These are phyloP conservation scores for Fusarium pseudocircinatum DNA, from an alignment of 2,329 filamentous ascomycete species.

Conservation along the genomic window DNA sequence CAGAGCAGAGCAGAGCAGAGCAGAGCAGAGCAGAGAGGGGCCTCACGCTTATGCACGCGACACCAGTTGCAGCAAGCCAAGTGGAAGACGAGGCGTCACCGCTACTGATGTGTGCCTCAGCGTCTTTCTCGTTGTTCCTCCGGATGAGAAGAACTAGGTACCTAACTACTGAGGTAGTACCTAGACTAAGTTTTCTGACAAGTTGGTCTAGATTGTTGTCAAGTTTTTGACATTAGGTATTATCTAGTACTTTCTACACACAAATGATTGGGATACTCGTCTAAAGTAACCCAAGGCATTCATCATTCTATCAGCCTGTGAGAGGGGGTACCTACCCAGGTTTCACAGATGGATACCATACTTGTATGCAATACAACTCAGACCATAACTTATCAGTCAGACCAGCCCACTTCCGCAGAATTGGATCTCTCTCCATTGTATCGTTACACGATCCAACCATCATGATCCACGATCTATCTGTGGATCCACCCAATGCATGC, in stretches of 20 bases:
- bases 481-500: constrained; percentile 16
- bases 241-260: neutral
- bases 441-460: constrained; percentile 31
- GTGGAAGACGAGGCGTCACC: constrained; percentile 36
- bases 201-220: neutral
- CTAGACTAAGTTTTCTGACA: neutral
- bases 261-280: neutral
- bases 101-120: constrained; percentile 31
- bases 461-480: constrained; percentile 34
- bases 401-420: neutral
- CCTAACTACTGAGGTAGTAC: neutral
- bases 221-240: neutral
- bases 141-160: neutral
- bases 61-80: constrained; percentile 40
- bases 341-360: neutral
- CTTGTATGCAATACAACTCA: neutral
- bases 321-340: neutral
- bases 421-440: constrained; percentile 27
- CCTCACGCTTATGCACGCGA: constrained; percentile 44
- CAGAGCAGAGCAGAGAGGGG: constrained; percentile 12
- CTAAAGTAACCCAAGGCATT: neutral
- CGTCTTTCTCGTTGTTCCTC: neutral
- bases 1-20: too few species aligned
- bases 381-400: constrained; percentile 5
- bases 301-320: neutral